Conservation (phyloP, 805 yeast genomes). For the Candida berthetii region DNA sequence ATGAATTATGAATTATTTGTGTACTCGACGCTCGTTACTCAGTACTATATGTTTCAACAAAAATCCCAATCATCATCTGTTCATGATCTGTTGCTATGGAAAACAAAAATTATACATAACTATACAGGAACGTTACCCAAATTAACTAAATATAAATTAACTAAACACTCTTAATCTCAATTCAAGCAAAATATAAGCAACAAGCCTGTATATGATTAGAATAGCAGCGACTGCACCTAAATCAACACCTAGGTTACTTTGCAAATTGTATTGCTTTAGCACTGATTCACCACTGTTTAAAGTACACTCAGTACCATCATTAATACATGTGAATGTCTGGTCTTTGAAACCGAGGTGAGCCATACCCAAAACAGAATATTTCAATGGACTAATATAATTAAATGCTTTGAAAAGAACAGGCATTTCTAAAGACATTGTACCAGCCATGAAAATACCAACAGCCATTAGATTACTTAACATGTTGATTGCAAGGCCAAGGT, state of each 20-base stretch:
- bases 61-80: no score
- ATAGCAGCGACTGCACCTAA: not conserved
- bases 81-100: no score
- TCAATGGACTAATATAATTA: slow-evolving; percentile 68
- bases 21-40: no score
- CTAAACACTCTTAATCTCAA: not conserved
- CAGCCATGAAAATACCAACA: slow-evolving; percentile 74
- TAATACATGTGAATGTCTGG: slow-evolving; percentile 44
- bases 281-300: slow-evolving; percentile 52
- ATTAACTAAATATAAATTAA: no score
- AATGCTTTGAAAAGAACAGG: slow-evolving; percentile 61
- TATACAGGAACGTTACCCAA: no score
- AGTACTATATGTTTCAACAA: no score
- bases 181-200: not conserved
- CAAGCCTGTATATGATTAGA: not conserved
- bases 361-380: slow-evolving; percentile 57
- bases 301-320: slow-evolving; percentile 36
- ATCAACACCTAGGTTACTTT: not conserved
- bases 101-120: not conserved
- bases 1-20: no score
- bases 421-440: slow-evolving; percentile 69
- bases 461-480: slow-evolving; percentile 57
- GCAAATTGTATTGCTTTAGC: slow-evolving; percentile 41
- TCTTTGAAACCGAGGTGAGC: slow-evolving; percentile 53
- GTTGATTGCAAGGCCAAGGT: slow-evolving; percentile 74